Evolutionary conservation across 2,329 filamentous ascomycete genomes (phyloP).

Genomic region (Microcyclosporella mali): DNA sequence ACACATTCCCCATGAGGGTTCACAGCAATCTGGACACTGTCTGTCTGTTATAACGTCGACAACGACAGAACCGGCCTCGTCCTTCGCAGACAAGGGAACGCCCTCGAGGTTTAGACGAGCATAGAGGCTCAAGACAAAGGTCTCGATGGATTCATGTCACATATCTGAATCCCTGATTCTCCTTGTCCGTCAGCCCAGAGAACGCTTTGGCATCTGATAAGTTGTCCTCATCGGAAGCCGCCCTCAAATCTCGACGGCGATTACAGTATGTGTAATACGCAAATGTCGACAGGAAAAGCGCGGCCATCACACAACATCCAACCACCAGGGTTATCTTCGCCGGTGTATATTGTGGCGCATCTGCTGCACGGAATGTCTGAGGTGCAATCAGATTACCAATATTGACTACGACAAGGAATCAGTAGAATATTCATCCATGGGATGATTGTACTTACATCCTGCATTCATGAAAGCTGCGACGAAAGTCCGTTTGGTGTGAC

Average conservation of each 20-base stretch:
- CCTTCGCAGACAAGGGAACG: no score
- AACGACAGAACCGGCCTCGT: no score
- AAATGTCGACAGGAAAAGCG: not conserved
- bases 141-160: no score
- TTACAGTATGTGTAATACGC: no score
- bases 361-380: conserved; percentile 32
- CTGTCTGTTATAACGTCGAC: no score
- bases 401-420: no score
- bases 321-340: conserved; percentile 38
- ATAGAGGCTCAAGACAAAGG: no score
- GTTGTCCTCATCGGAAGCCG: not conserved
- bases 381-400: conserved; percentile 38
- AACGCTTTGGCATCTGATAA: not conserved
- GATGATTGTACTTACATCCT: conserved; percentile 12
- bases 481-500: conserved; percentile 55
- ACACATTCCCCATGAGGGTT: no score
- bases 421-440: no score
- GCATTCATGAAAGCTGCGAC: conserved; percentile 51
- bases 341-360: conserved; percentile 34
- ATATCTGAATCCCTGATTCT: conserved; percentile 2
- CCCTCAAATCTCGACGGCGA: no score
- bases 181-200: conserved; percentile 1
- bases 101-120: no score
- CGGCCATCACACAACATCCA: not conserved
- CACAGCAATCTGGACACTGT: no score